A percentile compares a stretch with the other conserved stretches of the same genome.
Conservation (phyloP, 495 filamentous ascomycete genomes). For the Penicillium desertorum region DNA sequence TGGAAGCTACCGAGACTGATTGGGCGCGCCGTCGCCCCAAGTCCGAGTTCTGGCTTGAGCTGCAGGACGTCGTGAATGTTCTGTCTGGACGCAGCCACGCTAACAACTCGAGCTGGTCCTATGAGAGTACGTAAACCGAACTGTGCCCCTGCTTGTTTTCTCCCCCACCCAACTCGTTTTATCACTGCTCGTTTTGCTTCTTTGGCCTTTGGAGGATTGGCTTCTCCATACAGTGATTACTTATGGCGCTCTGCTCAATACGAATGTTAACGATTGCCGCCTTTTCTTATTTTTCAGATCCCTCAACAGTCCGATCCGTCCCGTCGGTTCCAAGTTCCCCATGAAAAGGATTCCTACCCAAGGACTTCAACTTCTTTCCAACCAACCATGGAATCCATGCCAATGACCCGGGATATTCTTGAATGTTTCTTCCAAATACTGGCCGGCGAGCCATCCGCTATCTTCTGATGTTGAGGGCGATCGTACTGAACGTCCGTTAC, state of each 20-base stretch:
- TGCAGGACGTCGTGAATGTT: conserved; percentile 81
- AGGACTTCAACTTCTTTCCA: conserved; percentile 10
- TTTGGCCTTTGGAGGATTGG: not conserved
- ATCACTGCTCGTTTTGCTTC: not conserved
- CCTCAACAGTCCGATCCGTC: conserved; percentile 20
- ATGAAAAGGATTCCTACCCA: conserved; percentile 18
- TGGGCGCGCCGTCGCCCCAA: conserved; percentile 87
- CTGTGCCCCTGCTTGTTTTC: conserved; percentile 10
- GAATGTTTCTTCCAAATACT: conserved; percentile 1
- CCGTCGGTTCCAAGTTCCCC: conserved; percentile 25
- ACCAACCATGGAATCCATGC: conserved; percentile 4
- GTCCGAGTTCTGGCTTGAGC: conserved; percentile 77
- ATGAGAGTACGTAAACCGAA: conserved; percentile 35
- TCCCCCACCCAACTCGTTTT: not conserved
- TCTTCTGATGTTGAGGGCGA: conserved; percentile 3
- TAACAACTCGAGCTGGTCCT: conserved; percentile 28
- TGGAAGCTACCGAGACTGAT: conserved; percentile 85
- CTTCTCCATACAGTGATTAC: not conserved
- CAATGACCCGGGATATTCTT: conserved; percentile 9
- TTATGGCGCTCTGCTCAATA: not conserved
- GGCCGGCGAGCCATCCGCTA: conserved; percentile 5
- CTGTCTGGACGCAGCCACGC: conserved; percentile 66
- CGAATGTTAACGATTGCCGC: conserved; percentile 21
- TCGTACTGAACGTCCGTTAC: conserved; percentile 19
- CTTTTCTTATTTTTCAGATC: conserved; percentile 19